These are phyloP conservation scores for Coemansia aciculifera DNA, from an alignment of 192 early-diverging fungal genomes.

Conservation along the genomic window DNA sequence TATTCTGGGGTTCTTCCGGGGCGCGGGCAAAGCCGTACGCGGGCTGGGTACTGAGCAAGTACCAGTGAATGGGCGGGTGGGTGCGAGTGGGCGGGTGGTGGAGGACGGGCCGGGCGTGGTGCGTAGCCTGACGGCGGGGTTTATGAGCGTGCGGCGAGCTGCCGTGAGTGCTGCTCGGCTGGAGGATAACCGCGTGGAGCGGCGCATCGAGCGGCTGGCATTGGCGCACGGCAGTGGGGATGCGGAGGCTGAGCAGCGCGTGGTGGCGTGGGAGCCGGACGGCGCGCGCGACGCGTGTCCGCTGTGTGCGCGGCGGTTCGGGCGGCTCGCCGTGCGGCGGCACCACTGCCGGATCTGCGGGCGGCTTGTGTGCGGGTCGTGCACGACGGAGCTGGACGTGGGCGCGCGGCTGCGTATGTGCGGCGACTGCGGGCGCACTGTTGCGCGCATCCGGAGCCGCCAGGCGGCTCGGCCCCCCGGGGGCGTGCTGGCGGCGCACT, in stretches of 20 bases:
- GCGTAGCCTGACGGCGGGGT: slow-evolving; percentile 56
- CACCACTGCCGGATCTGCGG: slow-evolving; percentile 78
- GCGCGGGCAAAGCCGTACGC: slow-evolving; percentile 27
- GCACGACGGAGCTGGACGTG: slow-evolving; percentile 47
- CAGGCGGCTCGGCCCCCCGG: slow-evolving; percentile 31
- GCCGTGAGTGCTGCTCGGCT: slow-evolving; percentile 62
- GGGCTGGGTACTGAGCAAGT: slow-evolving; percentile 10
- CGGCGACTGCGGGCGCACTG: slow-evolving; percentile 58
- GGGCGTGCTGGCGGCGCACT: slow-evolving; percentile 25
- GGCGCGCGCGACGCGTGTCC: slow-evolving; percentile 14
- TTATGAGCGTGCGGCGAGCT: slow-evolving; percentile 55
- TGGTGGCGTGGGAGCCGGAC: slow-evolving; percentile 48
- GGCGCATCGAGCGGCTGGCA: slow-evolving; percentile 69
- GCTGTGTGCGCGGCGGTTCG: slow-evolving; percentile 43
- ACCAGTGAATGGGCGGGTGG: slow-evolving; percentile 20
- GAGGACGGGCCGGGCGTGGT: slow-evolving; percentile 51
- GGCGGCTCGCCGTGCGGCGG: slow-evolving; percentile 60
- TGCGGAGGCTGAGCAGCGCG: slow-evolving; percentile 41
- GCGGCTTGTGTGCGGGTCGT: slow-evolving; percentile 60
- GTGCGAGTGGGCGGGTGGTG: slow-evolving; percentile 55
- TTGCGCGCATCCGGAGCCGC: slow-evolving; percentile 57
- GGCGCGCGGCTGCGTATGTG: slow-evolving; percentile 52
- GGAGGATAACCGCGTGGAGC: slow-evolving; percentile 72
- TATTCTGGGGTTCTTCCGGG: slow-evolving; percentile 48
- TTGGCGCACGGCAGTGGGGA: slow-evolving; percentile 11